Percentiles rank a stretch among this genome's conserved stretches.
These are phyloP conservation scores for Alternaria arborescens DNA, from an alignment of 2,329 filamentous ascomycete species.

Conservation along the genomic window DNA sequence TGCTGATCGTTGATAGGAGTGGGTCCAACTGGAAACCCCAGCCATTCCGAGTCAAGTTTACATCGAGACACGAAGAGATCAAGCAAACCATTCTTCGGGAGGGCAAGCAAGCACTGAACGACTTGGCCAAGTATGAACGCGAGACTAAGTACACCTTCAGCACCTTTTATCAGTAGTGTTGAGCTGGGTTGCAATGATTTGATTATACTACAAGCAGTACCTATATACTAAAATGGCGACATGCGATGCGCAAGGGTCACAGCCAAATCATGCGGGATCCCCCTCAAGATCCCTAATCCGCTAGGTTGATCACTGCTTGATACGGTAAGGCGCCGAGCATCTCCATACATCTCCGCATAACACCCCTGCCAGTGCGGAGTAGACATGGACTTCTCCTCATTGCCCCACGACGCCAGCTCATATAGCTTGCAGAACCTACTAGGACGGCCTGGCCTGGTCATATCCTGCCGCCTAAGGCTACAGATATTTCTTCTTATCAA, in stretches of 20 bases:
- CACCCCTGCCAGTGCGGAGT: constrained; percentile 5
- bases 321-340: constrained; percentile 4
- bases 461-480: background rate
- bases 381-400: constrained; percentile 5
- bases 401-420: background rate
- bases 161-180: background rate
- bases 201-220: background rate
- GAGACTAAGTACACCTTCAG: background rate
- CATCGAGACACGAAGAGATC: constrained; percentile 3
- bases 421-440: background rate
- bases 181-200: constrained; percentile 25
- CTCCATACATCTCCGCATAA: constrained; percentile 1
- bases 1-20: background rate
- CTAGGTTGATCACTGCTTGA: background rate
- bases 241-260: background rate
- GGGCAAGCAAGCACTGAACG: background rate
- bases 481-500: background rate
- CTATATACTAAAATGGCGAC: background rate
- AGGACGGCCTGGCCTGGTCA: background rate
- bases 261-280: background rate
- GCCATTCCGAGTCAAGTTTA: constrained; percentile 3
- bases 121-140: background rate
- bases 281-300: background rate
- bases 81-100: constrained; percentile 1
- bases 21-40: constrained; percentile 8